These are phyloP conservation scores for Coemansia furcata DNA, from an alignment of 192 early-diverging fungal species.

Conservation along the genomic window DNA sequence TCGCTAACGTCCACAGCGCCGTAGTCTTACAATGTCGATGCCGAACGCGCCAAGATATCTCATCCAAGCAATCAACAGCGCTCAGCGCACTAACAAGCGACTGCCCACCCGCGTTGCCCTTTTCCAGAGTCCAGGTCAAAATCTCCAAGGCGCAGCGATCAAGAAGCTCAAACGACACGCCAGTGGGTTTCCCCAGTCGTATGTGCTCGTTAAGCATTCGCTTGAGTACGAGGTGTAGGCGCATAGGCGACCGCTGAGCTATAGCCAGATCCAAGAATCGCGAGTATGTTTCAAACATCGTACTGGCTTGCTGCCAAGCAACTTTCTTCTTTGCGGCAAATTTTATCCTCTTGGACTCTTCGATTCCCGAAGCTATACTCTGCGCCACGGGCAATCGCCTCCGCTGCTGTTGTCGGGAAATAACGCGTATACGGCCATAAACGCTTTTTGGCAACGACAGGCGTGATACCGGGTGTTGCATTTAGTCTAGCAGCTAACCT, in stretches of 20 bases:
- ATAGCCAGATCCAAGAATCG: conserved; percentile 18
- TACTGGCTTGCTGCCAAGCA: conserved; percentile 24
- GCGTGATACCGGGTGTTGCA: background rate
- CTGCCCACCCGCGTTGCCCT: background rate
- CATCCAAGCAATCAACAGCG: conserved; percentile 4
- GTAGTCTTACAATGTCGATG: background rate
- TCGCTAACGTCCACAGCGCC: conserved; percentile 14
- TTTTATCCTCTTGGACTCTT: conserved; percentile 10
- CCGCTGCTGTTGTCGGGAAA: background rate
- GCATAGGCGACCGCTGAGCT: background rate
- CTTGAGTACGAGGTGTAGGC: conserved; percentile 12
- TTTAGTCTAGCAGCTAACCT: background rate
- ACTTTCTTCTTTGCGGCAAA: conserved; percentile 17
- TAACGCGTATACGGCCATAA: background rate
- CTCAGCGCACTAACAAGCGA: background rate
- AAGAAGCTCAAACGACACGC: conserved; percentile 6
- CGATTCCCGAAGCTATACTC: conserved; percentile 2
- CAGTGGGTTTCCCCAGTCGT: conserved; percentile 7
- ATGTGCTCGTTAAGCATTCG: conserved; percentile 20
- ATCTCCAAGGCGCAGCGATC: conserved; percentile 11
- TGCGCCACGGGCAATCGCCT: conserved; percentile 1
- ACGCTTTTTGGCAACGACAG: conserved; percentile 3
- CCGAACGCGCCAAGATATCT: conserved; percentile 20
- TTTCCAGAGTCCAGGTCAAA: background rate
- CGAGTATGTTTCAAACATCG: conserved; percentile 6